Evolutionary conservation across 768 basidiomycete species (phyloP).

Genomic region (Mrakia gelida): DNA sequence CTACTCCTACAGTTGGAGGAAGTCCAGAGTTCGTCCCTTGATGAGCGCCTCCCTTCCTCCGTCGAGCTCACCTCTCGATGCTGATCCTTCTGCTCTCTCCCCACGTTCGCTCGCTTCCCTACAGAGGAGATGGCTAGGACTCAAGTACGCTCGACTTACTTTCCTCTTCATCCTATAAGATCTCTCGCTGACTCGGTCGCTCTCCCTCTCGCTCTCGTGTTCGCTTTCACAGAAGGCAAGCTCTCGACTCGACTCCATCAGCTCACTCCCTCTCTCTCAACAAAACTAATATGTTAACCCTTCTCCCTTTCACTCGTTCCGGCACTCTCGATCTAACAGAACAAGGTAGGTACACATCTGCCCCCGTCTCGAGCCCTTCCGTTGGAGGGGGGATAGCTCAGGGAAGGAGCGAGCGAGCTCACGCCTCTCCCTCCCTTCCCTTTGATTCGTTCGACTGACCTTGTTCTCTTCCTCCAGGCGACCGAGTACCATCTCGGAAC

Average conservation of each 20-base stretch:
- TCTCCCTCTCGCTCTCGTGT: slow-evolving; percentile 35
- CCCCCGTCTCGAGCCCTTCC: too few relatives aligned
- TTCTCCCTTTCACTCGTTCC: neutral
- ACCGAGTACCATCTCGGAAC: slow-evolving; percentile 61
- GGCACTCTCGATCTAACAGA: slow-evolving; percentile 47
- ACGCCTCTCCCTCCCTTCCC: neutral
- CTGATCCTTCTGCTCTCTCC: neutral
- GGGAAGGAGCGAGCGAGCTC: slow-evolving; percentile 84
- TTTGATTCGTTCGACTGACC: neutral
- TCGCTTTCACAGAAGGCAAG: neutral
- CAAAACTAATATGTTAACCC: slow-evolving; percentile 2
- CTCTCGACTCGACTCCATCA: slow-evolving; percentile 17
- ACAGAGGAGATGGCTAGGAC: slow-evolving; percentile 94
- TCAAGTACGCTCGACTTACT: slow-evolving; percentile 47
- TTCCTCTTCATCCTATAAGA: too few relatives aligned
- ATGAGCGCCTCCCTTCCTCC: neutral
- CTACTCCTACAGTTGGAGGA: slow-evolving; percentile 70
- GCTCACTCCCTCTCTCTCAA: neutral
- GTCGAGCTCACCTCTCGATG: neutral
- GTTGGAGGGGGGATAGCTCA: neutral
- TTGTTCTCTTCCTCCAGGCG: neutral
- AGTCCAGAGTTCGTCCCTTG: slow-evolving; percentile 70
- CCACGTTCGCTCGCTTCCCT: neutral
- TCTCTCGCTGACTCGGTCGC: neutral
- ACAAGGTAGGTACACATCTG: neutral